Evolutionary conservation across 2,329 filamentous ascomycete genomes (phyloP).

Genomic region (Neofusicoccum laricinum): DNA sequence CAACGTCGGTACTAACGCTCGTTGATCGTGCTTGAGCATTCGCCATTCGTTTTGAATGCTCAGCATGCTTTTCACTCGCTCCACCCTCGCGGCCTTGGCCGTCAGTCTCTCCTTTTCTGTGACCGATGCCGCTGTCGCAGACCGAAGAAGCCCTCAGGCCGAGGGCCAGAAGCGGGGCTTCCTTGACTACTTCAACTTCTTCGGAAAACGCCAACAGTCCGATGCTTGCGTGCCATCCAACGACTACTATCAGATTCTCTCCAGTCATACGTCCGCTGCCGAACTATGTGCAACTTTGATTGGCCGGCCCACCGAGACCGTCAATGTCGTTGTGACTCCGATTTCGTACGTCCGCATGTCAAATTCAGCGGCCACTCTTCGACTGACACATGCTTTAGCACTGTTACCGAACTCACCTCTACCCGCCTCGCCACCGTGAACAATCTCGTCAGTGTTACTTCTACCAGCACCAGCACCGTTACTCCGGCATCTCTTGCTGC

Average conservation of each 20-base stretch:
- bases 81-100: constrained; percentile 29
- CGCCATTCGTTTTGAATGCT: constrained; percentile 29
- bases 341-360: constrained; percentile 22
- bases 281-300: constrained; percentile 19
- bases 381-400: constrained; percentile 20
- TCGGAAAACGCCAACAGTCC: constrained; percentile 5
- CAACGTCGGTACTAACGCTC: constrained; percentile 3
- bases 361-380: neutral
- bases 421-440: constrained; percentile 22
- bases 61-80: constrained; percentile 33
- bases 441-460: constrained; percentile 24
- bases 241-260: constrained; percentile 15
- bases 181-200: constrained; percentile 2
- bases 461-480: constrained; percentile 23
- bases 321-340: constrained; percentile 23
- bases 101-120: constrained; percentile 29
- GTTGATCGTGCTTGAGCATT: constrained; percentile 18
- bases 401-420: constrained; percentile 22
- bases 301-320: constrained; percentile 25
- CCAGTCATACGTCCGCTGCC: neutral
- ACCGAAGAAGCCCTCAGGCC: neutral
- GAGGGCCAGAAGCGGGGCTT: neutral
- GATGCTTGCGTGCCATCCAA: constrained; percentile 9
- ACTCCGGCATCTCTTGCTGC: constrained; percentile 16
- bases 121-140: constrained; percentile 10